phyloP scores from a whole-genome alignment of 1,284 basidiomycete genomes.

The Microbotryomycetes sp. region DNA sequence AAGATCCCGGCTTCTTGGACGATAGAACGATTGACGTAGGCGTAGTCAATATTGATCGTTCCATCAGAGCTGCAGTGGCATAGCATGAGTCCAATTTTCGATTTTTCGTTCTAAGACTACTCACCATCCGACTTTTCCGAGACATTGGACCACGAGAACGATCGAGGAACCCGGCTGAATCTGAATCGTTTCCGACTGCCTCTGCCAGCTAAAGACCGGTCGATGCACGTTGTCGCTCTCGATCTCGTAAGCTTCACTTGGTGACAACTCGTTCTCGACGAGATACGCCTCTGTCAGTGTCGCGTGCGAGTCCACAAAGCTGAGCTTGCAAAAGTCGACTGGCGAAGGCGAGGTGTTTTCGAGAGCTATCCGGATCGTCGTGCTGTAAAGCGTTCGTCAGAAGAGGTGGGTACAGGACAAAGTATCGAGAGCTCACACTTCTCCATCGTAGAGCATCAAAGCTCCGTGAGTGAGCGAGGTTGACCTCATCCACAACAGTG shows the following conservation, averaged over 20 bases:
- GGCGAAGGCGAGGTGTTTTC: slow-evolving; percentile 78
- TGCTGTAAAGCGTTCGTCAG: slow-evolving; percentile 51
- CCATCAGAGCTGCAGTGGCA: slow-evolving; percentile 74
- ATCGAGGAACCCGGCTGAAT: slow-evolving; percentile 61
- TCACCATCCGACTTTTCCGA: slow-evolving; percentile 85
- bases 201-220: slow-evolving; percentile 70
- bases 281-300: slow-evolving; percentile 66
- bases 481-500: slow-evolving; percentile 72
- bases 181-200: slow-evolving; percentile 46
- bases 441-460: slow-evolving; percentile 88
- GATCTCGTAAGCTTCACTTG: slow-evolving; percentile 83
- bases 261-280: slow-evolving; percentile 62
- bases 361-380: slow-evolving; percentile 70
- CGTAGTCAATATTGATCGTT: slow-evolving; percentile 75
- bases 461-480: slow-evolving; percentile 84
- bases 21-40: slow-evolving; percentile 38
- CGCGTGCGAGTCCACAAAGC: slow-evolving; percentile 83
- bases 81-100: neutral
- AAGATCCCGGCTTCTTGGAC: slow-evolving; percentile 47
- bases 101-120: slow-evolving; percentile 43
- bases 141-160: slow-evolving; percentile 63
- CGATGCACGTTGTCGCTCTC: slow-evolving; percentile 72
- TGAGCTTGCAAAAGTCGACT: slow-evolving; percentile 75
- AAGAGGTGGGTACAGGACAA: slow-evolving; percentile 8
- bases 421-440: slow-evolving; percentile 57